Percentiles rank a stretch among this genome's conserved stretches.
These are phyloP conservation scores for Hanseniaspora mollemarum DNA, from an alignment of 805 yeast species.

Conservation along the genomic window DNA sequence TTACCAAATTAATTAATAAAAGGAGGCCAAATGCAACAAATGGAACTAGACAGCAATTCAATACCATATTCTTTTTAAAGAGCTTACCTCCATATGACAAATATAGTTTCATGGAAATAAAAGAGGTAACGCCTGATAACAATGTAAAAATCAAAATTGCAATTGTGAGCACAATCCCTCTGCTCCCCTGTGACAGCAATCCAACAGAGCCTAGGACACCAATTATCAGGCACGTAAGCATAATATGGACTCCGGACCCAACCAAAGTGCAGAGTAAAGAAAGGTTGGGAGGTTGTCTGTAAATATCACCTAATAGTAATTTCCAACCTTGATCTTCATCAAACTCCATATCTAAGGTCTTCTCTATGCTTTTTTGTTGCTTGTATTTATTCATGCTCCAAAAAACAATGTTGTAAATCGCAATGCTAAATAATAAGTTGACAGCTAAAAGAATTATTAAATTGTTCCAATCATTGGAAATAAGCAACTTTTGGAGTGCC, in stretches of 20 bases:
- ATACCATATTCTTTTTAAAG: conserved; percentile 74
- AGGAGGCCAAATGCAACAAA: conserved; percentile 55
- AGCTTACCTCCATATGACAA: conserved; percentile 83
- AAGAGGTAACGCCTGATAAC: conserved; percentile 75
- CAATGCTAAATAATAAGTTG: conserved; percentile 63
- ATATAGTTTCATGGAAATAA: conserved; percentile 73
- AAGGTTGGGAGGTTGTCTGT: conserved; percentile 65
- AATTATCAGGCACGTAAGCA: conserved; percentile 63
- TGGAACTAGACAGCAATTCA: conserved; percentile 83
- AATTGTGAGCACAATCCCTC: conserved; percentile 86
- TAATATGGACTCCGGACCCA: conserved; percentile 80
- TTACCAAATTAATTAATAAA: conserved; percentile 65
- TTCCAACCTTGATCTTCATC: conserved; percentile 97
- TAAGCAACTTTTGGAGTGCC: conserved; percentile 80
- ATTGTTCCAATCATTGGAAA: conserved; percentile 89
- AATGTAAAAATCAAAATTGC: conserved; percentile 75
- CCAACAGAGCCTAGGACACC: conserved; percentile 79
- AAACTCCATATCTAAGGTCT: conserved; percentile 51
- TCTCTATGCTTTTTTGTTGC: conserved; percentile 53
- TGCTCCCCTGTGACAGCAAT: conserved; percentile 79
- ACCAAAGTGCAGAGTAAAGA: conserved; percentile 66
- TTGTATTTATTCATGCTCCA: conserved; percentile 82
- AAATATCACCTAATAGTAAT: conserved; percentile 86
- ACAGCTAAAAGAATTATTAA: conserved; percentile 76
- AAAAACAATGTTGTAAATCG: conserved; percentile 67